Base-by-base conservation (phyloP, 129 eudicot species). In the Scalesia atractyloides region DNA sequence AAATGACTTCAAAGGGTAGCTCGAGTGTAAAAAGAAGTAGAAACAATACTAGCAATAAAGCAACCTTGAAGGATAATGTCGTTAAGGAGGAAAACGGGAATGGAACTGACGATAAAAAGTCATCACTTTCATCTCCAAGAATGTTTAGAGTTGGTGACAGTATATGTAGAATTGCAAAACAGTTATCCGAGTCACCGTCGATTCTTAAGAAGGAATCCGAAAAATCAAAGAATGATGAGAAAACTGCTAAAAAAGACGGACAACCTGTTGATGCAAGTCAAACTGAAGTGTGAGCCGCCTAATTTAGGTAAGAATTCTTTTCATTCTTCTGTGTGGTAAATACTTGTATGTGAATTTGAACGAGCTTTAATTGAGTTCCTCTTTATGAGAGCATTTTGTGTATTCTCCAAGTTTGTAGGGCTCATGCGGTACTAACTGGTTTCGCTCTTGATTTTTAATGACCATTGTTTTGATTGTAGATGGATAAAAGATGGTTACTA, bases 241-340 rank as follows among this genome's bases (percentile, higher is more conserved):
- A 80, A 77, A 59, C 76, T 18, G 83, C 81, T 70, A 41, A 71
- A 59, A 84, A 80, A 58, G 76, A 65, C 54, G 78, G 30, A 51
- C 66, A 73, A 36, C 54, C 82, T 69, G 71, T 10, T 30, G 79
- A 78, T 77, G 58, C 58, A 54, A 49, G 17, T 62, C 60, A 39
- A 57, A 5, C 26, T 9, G 65, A 75, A 16, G 68, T 16, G 54
- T 44, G 72, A 78, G 50, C 50, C 43, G 36, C 41, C 50, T 41
- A 71, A 70, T 41, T 39, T 62, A 63, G 72, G 77, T 78, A 52
- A 46, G 15, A 66, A 36, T 33, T 61, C 11, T 48, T 33, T 48
- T 62, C 50, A 7, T 67, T 47, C 12, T 15, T 46, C 37, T 7
- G 9, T 66, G 18, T 60, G 68, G 48, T 73, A 47, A 11, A 73